Percentiles rank a stretch among this genome's conserved stretches.
Evolutionary conservation across 768 basidiomycete species (phyloP).

Genomic region (Psilocybe sp.): DNA sequence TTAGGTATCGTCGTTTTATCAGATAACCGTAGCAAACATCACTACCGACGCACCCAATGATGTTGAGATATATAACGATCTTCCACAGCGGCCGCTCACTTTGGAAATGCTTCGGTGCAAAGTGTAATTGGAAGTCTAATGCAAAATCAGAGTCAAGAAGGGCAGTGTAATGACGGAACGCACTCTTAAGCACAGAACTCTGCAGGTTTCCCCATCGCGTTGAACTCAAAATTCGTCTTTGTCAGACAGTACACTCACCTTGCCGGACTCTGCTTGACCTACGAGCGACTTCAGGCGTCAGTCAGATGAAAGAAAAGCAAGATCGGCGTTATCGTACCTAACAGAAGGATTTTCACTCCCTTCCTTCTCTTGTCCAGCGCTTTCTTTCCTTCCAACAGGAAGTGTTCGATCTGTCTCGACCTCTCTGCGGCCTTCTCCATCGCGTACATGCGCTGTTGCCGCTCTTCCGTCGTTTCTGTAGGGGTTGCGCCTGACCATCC

Average conservation of each 20-base stretch:
- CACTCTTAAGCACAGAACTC: constrained; percentile 52
- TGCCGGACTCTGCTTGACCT: constrained; percentile 65
- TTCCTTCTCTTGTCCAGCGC: constrained; percentile 46
- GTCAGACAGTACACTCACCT: constrained; percentile 25
- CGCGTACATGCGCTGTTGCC: constrained; percentile 27
- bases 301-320: not conserved
- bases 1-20: not conserved
- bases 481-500: constrained; percentile 22
- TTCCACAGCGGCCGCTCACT: constrained; percentile 59
- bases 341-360: constrained; percentile 51
- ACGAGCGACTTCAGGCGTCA: not conserved
- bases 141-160: constrained; percentile 20
- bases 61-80: constrained; percentile 64
- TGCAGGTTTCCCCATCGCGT: constrained; percentile 14
- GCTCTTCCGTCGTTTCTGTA: constrained; percentile 32
- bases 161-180: not conserved
- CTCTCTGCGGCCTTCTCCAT: constrained; percentile 40
- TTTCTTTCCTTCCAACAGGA: constrained; percentile 42
- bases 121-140: constrained; percentile 66
- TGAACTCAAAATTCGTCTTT: not conserved
- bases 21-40: not conserved
- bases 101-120: constrained; percentile 60
- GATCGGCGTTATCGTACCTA: constrained; percentile 34
- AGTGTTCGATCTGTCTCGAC: constrained; percentile 49
- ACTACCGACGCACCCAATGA: constrained; percentile 47